Evolutionary conservation across 2,329 filamentous ascomycete species (phyloP).

Genomic region (Scytalidium lignicola): DNA sequence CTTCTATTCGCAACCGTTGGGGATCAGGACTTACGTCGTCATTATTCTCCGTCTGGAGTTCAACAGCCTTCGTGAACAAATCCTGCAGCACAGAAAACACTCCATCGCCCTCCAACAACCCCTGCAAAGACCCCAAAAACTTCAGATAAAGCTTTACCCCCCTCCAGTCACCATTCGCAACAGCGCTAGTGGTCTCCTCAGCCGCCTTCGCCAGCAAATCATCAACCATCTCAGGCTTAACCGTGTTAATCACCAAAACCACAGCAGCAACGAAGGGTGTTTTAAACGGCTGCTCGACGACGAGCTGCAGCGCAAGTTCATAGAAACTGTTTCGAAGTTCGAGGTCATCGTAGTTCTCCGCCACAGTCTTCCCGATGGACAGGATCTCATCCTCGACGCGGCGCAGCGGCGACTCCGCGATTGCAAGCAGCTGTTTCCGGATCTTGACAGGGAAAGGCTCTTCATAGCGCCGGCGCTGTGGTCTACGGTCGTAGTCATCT

Average conservation of each 20-base stretch:
- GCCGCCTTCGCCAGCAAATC: slow-evolving; percentile 63
- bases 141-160: slow-evolving; percentile 87
- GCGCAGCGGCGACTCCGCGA: slow-evolving; percentile 77
- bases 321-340: slow-evolving; percentile 70
- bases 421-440: slow-evolving; percentile 70
- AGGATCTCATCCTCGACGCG: slow-evolving; percentile 74
- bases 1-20: too few species aligned
- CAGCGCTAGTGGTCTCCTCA: slow-evolving; percentile 57
- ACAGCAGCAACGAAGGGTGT: slow-evolving; percentile 90
- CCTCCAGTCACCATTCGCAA: slow-evolving; percentile 76
- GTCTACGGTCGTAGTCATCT: slow-evolving; percentile 70
- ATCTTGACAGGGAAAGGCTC: slow-evolving; percentile 67
- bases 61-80: slow-evolving; percentile 85
- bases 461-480: slow-evolving; percentile 69
- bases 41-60: slow-evolving; percentile 85
- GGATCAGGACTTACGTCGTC: slow-evolving; percentile 72
- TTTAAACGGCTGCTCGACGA: slow-evolving; percentile 91
- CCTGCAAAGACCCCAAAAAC: slow-evolving; percentile 82
- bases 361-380: slow-evolving; percentile 68
- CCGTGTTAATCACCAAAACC: slow-evolving; percentile 71
- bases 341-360: slow-evolving; percentile 81
- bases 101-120: slow-evolving; percentile 75
- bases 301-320: slow-evolving; percentile 68
- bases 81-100: slow-evolving; percentile 81
- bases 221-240: slow-evolving; percentile 68